These are phyloP conservation scores for Lentinula sp. DNA, from an alignment of 768 basidiomycete genomes.

Conservation along the genomic window DNA sequence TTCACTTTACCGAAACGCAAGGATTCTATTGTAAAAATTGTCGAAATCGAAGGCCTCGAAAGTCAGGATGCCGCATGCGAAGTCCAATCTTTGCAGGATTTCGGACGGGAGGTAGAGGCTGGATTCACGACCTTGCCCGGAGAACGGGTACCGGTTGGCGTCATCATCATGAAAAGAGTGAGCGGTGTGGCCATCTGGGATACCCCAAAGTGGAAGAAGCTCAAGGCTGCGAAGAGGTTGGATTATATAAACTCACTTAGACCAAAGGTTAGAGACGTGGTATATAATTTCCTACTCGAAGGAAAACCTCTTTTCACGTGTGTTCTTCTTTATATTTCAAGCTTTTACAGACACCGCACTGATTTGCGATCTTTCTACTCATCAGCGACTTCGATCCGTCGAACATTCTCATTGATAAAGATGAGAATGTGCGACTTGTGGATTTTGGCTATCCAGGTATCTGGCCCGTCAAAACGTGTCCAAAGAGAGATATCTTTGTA, in stretches of 20 bases:
- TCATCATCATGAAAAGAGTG: not conserved
- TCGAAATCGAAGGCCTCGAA: not conserved
- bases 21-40: not conserved
- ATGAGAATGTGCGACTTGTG: not conserved
- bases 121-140: not conserved
- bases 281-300: not conserved
- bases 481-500: not conserved
- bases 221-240: not conserved
- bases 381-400: not conserved
- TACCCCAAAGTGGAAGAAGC: not conserved
- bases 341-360: not conserved
- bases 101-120: not conserved
- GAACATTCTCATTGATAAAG: not conserved
- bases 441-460: not conserved
- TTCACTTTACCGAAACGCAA: not conserved
- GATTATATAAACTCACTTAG: not conserved
- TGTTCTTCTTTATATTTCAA: not conserved
- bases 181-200: not conserved
- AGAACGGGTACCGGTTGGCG: not conserved
- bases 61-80: not conserved
- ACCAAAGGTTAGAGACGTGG: not conserved
- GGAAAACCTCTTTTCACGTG: not conserved
- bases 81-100: not conserved
- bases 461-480: not conserved
- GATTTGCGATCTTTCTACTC: not conserved